A percentile compares a stretch with the other conserved stretches of the same genome.
These are phyloP conservation scores for Ilyonectria destructans DNA, from an alignment of 2,329 filamentous ascomycete species.

Conservation along the genomic window DNA sequence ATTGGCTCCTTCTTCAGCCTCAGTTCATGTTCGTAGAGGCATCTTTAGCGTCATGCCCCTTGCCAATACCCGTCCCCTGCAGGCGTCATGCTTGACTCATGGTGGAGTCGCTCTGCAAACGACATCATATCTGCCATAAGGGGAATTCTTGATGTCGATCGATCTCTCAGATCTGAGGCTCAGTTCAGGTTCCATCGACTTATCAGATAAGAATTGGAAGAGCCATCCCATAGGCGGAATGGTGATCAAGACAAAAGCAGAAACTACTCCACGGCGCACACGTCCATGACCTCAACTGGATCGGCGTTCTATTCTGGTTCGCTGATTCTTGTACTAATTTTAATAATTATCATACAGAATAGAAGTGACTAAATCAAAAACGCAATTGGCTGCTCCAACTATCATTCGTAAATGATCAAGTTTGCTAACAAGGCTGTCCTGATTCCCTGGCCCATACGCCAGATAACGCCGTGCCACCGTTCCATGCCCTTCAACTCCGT, in stretches of 20 bases:
- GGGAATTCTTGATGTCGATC: neutral
- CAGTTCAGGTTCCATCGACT: neutral
- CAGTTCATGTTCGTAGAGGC: neutral
- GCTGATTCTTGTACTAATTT: neutral
- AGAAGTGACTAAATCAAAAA: neutral
- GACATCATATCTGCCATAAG: neutral
- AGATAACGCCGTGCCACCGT: slow-evolving; percentile 9
- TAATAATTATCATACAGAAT: slow-evolving; percentile 1
- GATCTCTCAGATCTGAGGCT: neutral
- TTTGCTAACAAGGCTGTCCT: neutral
- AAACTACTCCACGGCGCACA: too few relatives aligned
- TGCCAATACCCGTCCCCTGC: neutral
- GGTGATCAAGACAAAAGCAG: too few relatives aligned
- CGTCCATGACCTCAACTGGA: neutral
- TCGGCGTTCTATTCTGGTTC: neutral
- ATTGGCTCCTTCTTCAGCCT: neutral
- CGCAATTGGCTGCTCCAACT: neutral
- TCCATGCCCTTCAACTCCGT: slow-evolving; percentile 4
- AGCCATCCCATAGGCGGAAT: too few relatives aligned
- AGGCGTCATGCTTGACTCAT: neutral
- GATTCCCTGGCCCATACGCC: neutral
- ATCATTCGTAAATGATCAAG: neutral
- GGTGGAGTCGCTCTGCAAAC: neutral
- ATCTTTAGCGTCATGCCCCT: neutral
- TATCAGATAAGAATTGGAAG: too few relatives aligned